A percentile compares a stretch with the other conserved stretches of the same genome.
Conservation (phyloP, 768 basidiomycete genomes). For the Leccinum subtestaceum region DNA sequence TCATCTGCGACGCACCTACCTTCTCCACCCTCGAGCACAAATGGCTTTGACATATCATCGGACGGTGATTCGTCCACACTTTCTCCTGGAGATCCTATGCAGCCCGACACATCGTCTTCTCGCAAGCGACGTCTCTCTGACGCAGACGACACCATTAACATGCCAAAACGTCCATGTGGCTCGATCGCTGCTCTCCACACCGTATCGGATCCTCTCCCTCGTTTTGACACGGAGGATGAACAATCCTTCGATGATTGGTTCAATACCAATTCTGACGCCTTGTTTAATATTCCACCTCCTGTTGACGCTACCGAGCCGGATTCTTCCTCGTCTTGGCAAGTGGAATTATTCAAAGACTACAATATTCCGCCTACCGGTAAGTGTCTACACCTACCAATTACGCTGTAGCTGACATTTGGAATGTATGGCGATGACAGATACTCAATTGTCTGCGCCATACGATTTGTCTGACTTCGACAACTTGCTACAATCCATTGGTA, state of each 20-base stretch:
- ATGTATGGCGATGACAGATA: background rate
- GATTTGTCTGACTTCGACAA: slow-evolving; percentile 7
- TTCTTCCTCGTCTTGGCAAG: slow-evolving; percentile 26
- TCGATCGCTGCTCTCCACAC: slow-evolving; percentile 18
- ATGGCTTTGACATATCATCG: background rate
- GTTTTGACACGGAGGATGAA: slow-evolving; percentile 12
- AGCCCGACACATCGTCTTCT: background rate
- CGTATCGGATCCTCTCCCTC: slow-evolving; percentile 33
- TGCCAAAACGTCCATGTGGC: slow-evolving; percentile 27
- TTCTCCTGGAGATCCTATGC: background rate
- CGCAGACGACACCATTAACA: slow-evolving; percentile 15
- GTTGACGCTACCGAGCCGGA: slow-evolving; percentile 28
- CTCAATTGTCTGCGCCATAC: background rate
- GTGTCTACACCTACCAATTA: background rate
- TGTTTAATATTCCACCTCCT: slow-evolving; percentile 29
- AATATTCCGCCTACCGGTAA: slow-evolving; percentile 12
- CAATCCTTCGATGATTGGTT: slow-evolving; percentile 38
- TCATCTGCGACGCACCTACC: slow-evolving; percentile 5
- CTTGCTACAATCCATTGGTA: slow-evolving; percentile 7
- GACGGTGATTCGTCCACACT: background rate
- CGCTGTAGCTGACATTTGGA: background rate
- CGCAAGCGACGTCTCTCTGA: slow-evolving; percentile 40
- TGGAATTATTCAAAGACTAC: slow-evolving; percentile 35
- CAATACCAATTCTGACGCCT: slow-evolving; percentile 19
- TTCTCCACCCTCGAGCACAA: slow-evolving; percentile 15